phyloP scores from a whole-genome alignment of 176 grass and related monocot genomes.

The Chrysopogon serrulatus region DNA sequence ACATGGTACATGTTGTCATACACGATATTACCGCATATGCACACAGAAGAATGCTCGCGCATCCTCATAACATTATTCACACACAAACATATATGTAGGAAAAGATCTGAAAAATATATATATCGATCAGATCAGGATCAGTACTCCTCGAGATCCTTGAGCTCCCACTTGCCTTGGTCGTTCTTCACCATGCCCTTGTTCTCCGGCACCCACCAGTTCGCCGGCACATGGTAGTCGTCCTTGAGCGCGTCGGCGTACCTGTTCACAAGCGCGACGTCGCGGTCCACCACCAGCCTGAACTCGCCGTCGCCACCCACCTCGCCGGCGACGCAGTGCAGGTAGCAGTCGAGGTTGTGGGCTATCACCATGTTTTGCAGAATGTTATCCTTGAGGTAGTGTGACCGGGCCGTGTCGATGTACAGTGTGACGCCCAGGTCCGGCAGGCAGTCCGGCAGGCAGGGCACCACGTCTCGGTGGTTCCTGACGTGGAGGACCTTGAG shows the following conservation, averaged over 20 bases:
- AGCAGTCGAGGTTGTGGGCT: slow-evolving; percentile 54
- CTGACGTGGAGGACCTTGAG: neutral
- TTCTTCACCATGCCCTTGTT: slow-evolving; percentile 45
- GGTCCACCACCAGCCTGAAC: slow-evolving; percentile 45
- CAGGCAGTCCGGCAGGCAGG: neutral
- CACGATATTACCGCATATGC: no score
- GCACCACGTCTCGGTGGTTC: neutral
- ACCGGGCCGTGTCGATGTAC: slow-evolving; percentile 19
- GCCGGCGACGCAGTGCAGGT: slow-evolving; percentile 51
- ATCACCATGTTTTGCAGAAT: neutral
- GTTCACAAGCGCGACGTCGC: slow-evolving; percentile 53
- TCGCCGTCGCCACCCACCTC: neutral
- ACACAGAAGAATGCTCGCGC: no score
- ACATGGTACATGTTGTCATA: no score
- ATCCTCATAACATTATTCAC: no score
- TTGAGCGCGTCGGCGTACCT: slow-evolving; percentile 42
- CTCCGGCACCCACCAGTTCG: slow-evolving; percentile 20
- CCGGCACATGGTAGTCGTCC: slow-evolving; percentile 49
- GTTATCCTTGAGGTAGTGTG: slow-evolving; percentile 36
- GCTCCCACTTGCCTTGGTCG: slow-evolving; percentile 27
- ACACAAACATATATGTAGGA: no score
- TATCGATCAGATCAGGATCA: no score
- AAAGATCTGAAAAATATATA: no score
- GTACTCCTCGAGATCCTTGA: slow-evolving; percentile 31
- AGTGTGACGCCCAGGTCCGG: neutral